Conservation (phyloP, 2,329 filamentous ascomycete genomes). For the Fusarium irregulare region DNA sequence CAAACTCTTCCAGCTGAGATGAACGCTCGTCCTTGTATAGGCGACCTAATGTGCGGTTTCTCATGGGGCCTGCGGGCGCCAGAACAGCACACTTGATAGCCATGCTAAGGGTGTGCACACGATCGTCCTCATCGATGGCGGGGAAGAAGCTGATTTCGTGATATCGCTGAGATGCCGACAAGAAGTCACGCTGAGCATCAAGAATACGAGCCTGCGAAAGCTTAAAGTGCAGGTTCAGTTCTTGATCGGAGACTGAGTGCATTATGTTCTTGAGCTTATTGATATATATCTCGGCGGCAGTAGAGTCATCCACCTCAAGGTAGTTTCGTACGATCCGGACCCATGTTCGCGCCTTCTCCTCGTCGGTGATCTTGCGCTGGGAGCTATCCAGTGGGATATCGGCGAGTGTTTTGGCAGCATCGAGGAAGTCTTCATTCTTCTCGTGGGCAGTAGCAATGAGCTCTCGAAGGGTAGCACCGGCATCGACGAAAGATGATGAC, state of each 20-base stretch:
- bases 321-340: slow-evolving; percentile 95
- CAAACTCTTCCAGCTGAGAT: slow-evolving; percentile 78
- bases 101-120: slow-evolving; percentile 83
- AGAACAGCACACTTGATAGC: slow-evolving; percentile 93
- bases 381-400: slow-evolving; percentile 90
- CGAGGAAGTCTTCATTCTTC: slow-evolving; percentile 79
- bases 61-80: slow-evolving; percentile 87
- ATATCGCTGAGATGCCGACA: slow-evolving; percentile 89
- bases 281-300: slow-evolving; percentile 84
- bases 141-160: slow-evolving; percentile 84
- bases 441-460: slow-evolving; percentile 88
- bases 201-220: slow-evolving; percentile 93
- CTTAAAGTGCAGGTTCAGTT: slow-evolving; percentile 85
- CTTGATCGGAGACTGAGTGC: slow-evolving; percentile 78
- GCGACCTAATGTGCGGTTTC: slow-evolving; percentile 81
- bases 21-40: slow-evolving; percentile 95
- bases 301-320: slow-evolving; percentile 92
- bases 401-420: slow-evolving; percentile 81
- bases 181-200: slow-evolving; percentile 89
- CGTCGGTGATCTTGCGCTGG: slow-evolving; percentile 83
- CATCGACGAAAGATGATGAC: slow-evolving; percentile 82
- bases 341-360: slow-evolving; percentile 87
- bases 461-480: slow-evolving; percentile 81
- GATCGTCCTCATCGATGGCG: slow-evolving; percentile 86
- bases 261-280: slow-evolving; percentile 97